Evolutionary conservation across 257 asterid genomes (phyloP), one percentile per base, ranked within the genome.

Genomic region (Solanum stenotomum): DNA sequence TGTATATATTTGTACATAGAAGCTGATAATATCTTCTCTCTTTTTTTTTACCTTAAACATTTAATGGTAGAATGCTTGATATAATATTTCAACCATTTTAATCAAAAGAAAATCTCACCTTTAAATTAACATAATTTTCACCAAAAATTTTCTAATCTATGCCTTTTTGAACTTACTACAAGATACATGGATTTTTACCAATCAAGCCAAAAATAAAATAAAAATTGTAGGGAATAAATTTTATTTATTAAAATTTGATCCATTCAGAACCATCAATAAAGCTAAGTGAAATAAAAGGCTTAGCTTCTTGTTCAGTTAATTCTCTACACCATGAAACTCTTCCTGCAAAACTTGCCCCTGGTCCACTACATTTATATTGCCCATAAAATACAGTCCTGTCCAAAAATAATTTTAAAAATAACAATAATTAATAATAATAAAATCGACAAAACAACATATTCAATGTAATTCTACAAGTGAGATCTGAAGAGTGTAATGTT

Each of bases 301-400:
- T 93, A 76, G 98, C 98, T 93, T 95, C 98, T 90, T 95, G 94
- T 63, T 95, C 95, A 23, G 98, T 96, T 1, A 96, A 91, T 75
- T 96, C 99, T 90, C 98, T 94, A 2, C 96, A 94, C 99, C 99
- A 95, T 76, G 99, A 89, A 46, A 96, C 98, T 92, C 99, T 92
- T 85, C 98, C 99, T 70, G 98, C 98, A 93, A 90, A 95, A 86
- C 83, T 94, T 65, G 98, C 98, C 86, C 99, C 99, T 77, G 92
- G 88, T 86, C 99, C 99, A 8, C 90, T 93, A 91, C 99, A 96
- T 87, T 95, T 96, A 92, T 96, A 96, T 88, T 96, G 99, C 90
- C 99, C 99, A 78, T 94, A 96, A 65, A 95, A 96, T 63, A 95
- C 99, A 70, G 99, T 96, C 97, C 99, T 96, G 92, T 88, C 52